Conservation (phyloP, 495 filamentous ascomycete species). For the Oleoguttula mirabilis region DNA sequence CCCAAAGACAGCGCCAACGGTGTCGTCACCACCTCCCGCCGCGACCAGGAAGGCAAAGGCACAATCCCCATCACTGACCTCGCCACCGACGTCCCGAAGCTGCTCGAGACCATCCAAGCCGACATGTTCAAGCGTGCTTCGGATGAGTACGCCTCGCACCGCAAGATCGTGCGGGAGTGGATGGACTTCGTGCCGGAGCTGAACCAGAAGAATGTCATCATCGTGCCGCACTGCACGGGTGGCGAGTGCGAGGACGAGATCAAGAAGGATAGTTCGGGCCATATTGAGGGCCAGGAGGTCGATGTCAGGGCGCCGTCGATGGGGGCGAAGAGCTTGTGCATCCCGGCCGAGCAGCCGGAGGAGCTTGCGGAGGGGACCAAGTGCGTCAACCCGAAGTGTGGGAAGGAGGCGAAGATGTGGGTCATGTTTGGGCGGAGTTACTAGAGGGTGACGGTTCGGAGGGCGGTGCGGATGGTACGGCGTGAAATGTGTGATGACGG, state of each 20-base stretch:
- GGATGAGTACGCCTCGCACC: constrained; percentile 60
- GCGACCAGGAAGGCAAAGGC: constrained; percentile 59
- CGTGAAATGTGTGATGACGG: too few species aligned
- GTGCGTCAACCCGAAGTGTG: constrained; percentile 80
- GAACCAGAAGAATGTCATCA: constrained; percentile 77
- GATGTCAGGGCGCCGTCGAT: constrained; percentile 77
- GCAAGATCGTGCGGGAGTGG: constrained; percentile 72
- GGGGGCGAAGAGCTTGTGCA: constrained; percentile 95
- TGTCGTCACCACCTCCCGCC: constrained; percentile 71
- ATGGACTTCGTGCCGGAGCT: constrained; percentile 77
- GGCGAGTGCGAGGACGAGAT: constrained; percentile 84
- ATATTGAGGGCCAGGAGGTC: constrained; percentile 38
- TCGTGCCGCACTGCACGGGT: constrained; percentile 74
- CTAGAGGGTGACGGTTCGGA: too few species aligned
- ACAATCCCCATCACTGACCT: constrained; percentile 63
- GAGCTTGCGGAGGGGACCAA: constrained; percentile 63
- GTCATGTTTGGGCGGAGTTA: constrained; percentile 69
- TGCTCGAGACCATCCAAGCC: constrained; percentile 78
- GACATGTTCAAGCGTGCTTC: constrained; percentile 80
- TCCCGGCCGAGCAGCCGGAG: constrained; percentile 91
- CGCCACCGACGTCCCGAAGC: constrained; percentile 52
- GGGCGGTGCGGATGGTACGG: too few species aligned
- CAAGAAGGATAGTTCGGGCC: constrained; percentile 55
- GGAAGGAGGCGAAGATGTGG: constrained; percentile 59
- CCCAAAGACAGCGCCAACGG: constrained; percentile 77